These are phyloP conservation scores for Amaranthus cruentus DNA, from an alignment of 148 eudicot genomes.

Conservation along the genomic window DNA sequence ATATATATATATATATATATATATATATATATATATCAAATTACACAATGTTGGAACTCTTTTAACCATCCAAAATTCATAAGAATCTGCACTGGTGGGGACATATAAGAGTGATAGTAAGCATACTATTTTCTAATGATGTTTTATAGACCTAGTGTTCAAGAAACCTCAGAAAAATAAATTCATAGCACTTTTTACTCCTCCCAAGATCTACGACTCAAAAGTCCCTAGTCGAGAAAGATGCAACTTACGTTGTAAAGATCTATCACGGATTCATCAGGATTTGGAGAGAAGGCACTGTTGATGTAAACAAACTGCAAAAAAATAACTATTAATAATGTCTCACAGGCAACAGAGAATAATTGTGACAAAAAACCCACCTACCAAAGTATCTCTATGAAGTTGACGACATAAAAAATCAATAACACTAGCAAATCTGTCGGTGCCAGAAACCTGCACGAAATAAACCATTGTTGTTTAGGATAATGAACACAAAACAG, in stretches of 20 bases:
- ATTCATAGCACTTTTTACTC: neutral
- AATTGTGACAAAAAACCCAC: slow-evolving; percentile 13
- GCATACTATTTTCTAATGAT: neutral
- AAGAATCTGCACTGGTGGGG: neutral
- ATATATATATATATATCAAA: too few relatives aligned
- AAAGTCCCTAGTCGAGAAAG: neutral
- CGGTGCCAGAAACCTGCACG: slow-evolving; percentile 68
- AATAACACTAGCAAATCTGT: slow-evolving; percentile 77
- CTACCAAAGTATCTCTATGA: slow-evolving; percentile 81
- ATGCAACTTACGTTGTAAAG: slow-evolving; percentile 66
- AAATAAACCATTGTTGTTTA: neutral
- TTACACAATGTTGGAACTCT: too few relatives aligned
- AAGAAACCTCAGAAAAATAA: neutral
- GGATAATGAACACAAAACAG: slow-evolving; percentile 9
- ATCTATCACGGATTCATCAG: slow-evolving; percentile 75
- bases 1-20: too few relatives aligned
- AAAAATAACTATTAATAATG: slow-evolving; percentile 10
- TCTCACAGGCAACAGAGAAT: neutral
- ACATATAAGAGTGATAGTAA: neutral
- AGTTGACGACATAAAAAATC: slow-evolving; percentile 89
- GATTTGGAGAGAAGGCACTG: slow-evolving; percentile 93
- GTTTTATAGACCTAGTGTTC: neutral
- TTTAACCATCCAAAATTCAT: neutral
- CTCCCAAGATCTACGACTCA: neutral
- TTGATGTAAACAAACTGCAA: slow-evolving; percentile 87